Percentiles rank a stretch among this genome's conserved stretches.
These are phyloP conservation scores for Jasminum sambac DNA, from an alignment of 257 asterid species.

Conservation along the genomic window DNA sequence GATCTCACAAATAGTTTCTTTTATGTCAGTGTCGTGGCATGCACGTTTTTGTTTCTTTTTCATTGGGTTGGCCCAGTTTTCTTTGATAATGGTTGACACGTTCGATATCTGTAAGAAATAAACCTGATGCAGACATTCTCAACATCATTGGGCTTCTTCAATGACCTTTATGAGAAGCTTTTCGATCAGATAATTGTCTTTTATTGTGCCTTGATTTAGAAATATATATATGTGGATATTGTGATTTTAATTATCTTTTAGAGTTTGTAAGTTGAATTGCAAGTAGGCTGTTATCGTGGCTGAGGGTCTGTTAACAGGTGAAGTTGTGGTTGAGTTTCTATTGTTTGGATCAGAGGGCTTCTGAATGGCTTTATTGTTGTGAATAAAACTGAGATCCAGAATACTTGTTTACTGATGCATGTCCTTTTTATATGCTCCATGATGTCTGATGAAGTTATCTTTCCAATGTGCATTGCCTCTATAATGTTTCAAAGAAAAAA, in stretches of 20 bases:
- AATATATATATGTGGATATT: neutral
- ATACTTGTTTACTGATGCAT: neutral
- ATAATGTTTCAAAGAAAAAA: no score
- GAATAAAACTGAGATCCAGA: neutral
- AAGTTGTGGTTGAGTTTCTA: neutral
- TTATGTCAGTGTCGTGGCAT: neutral
- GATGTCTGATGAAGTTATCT: neutral
- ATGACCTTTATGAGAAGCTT: neutral
- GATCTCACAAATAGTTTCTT: neutral
- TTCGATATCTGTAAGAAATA: neutral
- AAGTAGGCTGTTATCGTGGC: neutral
- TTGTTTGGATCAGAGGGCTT: neutral
- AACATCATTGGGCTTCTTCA: neutral
- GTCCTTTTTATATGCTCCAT: neutral
- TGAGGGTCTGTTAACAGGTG: neutral
- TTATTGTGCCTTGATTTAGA: neutral
- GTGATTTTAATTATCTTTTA: neutral
- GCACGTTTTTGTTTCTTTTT: no score
- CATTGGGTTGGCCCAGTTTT: neutral
- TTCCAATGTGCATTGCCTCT: conserved; percentile 6
- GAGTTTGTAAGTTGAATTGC: neutral
- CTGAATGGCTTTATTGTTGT: neutral
- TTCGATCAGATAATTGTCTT: neutral
- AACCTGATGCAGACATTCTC: neutral
- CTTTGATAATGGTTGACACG: neutral